Evolutionary conservation across 1,139 yeast genomes (phyloP).

Genomic region (Suhomyces anneliseae): DNA sequence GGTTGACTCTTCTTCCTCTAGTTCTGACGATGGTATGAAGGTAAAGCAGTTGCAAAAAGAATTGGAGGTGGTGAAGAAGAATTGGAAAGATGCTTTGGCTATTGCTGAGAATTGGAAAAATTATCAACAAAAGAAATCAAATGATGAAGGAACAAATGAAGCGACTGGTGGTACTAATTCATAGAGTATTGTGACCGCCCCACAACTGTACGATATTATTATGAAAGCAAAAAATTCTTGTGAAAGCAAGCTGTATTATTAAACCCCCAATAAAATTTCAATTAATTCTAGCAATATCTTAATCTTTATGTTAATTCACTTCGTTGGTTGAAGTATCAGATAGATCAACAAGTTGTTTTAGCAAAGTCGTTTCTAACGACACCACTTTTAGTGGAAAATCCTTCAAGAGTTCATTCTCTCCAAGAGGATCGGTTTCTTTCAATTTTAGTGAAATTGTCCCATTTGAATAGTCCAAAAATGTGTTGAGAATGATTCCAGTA

Average conservation of each 20-base stretch:
- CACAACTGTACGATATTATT: not conserved
- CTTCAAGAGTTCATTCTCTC: constrained; percentile 22
- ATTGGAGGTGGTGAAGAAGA: constrained; percentile 35
- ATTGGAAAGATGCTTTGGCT: constrained; percentile 47
- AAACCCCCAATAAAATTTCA: too few relatives aligned
- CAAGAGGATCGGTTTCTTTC: constrained; percentile 11
- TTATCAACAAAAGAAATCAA: constrained; percentile 7
- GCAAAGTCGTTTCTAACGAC: constrained; percentile 34
- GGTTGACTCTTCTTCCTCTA: constrained; percentile 12
- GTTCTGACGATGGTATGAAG: constrained; percentile 13
- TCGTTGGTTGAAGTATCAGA: not conserved
- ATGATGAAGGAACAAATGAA: not conserved
- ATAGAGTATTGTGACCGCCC: not conserved
- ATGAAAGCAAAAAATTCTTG: not conserved
- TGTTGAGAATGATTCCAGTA: constrained; percentile 33
- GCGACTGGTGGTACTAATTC: not conserved
- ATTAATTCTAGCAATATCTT: not conserved
- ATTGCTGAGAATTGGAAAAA: constrained; percentile 51
- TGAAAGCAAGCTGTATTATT: not conserved
- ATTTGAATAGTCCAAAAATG: constrained; percentile 25
- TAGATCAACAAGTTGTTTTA: constrained; percentile 12
- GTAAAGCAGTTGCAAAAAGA: constrained; percentile 35
- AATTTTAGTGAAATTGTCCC: constrained; percentile 21
- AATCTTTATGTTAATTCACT: not conserved
- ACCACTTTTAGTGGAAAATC: constrained; percentile 34